These are phyloP conservation scores for Solioccasus polychromus DNA, from an alignment of 768 basidiomycete species.

Conservation along the genomic window DNA sequence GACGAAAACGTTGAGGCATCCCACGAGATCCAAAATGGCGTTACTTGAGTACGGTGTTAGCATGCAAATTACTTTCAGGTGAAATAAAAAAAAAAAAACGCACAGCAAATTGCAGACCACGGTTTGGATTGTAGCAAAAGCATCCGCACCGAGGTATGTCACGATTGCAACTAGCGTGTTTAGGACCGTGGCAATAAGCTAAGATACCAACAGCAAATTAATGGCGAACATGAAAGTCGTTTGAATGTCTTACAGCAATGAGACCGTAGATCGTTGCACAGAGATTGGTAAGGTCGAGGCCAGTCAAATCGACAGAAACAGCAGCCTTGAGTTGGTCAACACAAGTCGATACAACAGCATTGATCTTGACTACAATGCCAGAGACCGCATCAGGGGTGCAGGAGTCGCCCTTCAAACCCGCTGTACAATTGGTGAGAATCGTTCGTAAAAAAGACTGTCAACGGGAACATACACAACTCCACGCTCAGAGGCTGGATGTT, in stretches of 20 bases:
- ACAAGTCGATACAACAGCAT: conserved; percentile 7
- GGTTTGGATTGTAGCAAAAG: conserved; percentile 1
- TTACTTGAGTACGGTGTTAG: conserved; percentile 1
- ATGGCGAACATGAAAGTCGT: fast-evolving
- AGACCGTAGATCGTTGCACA: conserved; percentile 1
- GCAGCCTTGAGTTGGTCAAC: conserved; percentile 8
- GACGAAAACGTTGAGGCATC: conserved; percentile 9
- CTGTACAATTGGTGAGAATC: not conserved
- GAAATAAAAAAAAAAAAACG: not conserved
- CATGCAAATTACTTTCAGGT: not conserved
- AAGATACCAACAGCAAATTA: not conserved
- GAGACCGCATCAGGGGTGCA: conserved; percentile 10
- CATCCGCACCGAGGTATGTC: not conserved
- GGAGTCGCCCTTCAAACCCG: not conserved
- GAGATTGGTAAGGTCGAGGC: conserved; percentile 8
- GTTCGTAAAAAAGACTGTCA: fast-evolving
- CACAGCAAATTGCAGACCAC: conserved; percentile 13
- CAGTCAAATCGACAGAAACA: conserved; percentile 4
- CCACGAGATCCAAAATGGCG: conserved; percentile 6
- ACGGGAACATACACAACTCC: conserved; percentile 5
- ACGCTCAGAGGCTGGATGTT: conserved; percentile 4
- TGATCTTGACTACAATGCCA: conserved; percentile 10
- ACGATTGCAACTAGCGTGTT: conserved; percentile 6
- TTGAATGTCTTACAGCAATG: conserved; percentile 1
- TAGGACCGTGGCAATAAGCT: conserved; percentile 9